Base-by-base conservation (phyloP, 208 protist genomes). In the Leishmania tarentolae region DNA sequence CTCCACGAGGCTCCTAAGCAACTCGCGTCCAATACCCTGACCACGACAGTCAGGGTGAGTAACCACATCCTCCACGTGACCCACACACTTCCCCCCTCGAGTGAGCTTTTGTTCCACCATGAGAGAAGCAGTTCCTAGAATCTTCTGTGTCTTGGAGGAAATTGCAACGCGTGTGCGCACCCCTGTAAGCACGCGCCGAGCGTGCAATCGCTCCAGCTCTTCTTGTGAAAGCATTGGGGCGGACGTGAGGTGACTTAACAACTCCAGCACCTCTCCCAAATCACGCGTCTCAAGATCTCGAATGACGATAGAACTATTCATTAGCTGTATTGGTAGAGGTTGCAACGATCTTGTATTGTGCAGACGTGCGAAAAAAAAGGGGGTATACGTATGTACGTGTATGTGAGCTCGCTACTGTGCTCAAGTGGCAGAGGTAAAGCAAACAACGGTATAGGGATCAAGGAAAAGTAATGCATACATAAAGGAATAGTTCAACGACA, bases 21-120 rank as follows among this genome's bases (percentile, higher is more conserved):
- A 86, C 17, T 81, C 78, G 17, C 89, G 83, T 1, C 90, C 92
- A 68, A 95, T 83, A n/a, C 90, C 91, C 37, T 87, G 75, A 7
- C 89, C 92, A 28, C 90, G 86, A 68, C 86, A 88, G 40, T 69
- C n/a, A 8, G 92, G 88, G 81, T 92, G 81, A 0, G 92, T 91
- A 42, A 96, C 93, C 52, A 97, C 94, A 78, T 97, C 94, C 73
- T 97, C 94, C 83, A 97, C 87, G 78, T 97, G 94, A 0, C 91
- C 94, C 1, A 96, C 94, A 65, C 86, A 88, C 42, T 83, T 88
- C 42, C 91, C 93, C 13, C 88, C 92, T 11, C 88, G 86, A 24
- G 86, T 88, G 79, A 95, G 94, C 80, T 97, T 97, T 17, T 79
- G 94, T 83, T 97, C 92, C 42, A 97, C 83, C 17, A 97, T 69